These are phyloP conservation scores for Euphorbia neoarborescens DNA, from an alignment of 441 rosid species.

Conservation along the genomic window DNA sequence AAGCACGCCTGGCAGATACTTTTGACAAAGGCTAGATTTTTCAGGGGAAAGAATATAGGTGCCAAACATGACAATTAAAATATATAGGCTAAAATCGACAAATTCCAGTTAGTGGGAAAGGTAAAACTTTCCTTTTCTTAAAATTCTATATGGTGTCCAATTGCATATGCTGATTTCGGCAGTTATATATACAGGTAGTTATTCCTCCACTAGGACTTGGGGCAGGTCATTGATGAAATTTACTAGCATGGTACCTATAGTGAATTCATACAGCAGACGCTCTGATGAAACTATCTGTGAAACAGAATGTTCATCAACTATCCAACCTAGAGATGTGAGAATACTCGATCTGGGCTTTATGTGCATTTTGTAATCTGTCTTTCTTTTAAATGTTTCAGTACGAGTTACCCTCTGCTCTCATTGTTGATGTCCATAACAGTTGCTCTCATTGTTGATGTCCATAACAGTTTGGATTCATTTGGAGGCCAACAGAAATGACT, in stretches of 20 bases:
- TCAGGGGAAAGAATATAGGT: no score
- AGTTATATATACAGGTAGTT: conserved; percentile 2
- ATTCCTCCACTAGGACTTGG: background rate
- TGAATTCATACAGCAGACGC: conserved; percentile 20
- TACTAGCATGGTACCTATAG: conserved; percentile 31
- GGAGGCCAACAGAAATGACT: conserved; percentile 31
- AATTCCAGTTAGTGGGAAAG: no score
- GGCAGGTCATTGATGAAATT: conserved; percentile 30
- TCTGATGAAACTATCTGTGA: conserved; percentile 22
- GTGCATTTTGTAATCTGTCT: background rate
- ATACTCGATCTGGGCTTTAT: conserved; percentile 1
- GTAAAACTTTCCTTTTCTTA: no score
- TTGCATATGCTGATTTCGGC: no score
- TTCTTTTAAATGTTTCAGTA: conserved; percentile 5
- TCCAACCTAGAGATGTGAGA: conserved; percentile 39
- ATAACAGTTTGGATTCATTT: conserved; percentile 36
- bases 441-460: conserved; percentile 18
- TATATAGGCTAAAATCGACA: no score
- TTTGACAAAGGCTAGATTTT: background rate
- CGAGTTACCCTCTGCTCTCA: conserved; percentile 4
- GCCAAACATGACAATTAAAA: no score
- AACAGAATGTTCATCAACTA: conserved; percentile 24
- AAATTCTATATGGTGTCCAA: no score
- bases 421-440: conserved; percentile 28
- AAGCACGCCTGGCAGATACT: background rate